These are phyloP conservation scores for Komagataella populi DNA, from an alignment of 805 yeast species.

Conservation along the genomic window DNA sequence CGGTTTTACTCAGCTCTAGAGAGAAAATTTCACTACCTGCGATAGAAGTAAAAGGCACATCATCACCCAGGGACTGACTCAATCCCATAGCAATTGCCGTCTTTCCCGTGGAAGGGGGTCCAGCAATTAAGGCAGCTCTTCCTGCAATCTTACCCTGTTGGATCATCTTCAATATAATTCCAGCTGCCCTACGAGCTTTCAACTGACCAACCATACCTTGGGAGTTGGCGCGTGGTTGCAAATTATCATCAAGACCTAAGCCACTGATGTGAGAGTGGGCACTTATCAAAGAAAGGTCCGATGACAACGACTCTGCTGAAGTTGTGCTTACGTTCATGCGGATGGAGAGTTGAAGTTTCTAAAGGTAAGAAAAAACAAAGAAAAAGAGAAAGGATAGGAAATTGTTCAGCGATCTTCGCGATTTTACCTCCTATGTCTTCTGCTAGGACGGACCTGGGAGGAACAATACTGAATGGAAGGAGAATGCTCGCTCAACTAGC, in stretches of 20 bases:
- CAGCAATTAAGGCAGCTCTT: constrained; percentile 88
- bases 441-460: neutral
- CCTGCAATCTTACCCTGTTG: constrained; percentile 94
- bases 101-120: constrained; percentile 98
- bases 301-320: neutral
- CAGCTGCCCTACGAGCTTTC: constrained; percentile 94
- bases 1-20: constrained; percentile 87
- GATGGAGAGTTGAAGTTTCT: neutral
- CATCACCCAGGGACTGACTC: constrained; percentile 54
- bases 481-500: neutral
- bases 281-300: constrained; percentile 68
- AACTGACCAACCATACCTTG: constrained; percentile 98
- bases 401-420: neutral
- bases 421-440: neutral
- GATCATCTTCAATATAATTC: constrained; percentile 84
- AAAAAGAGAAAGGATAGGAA: neutral
- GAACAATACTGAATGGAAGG: neutral
- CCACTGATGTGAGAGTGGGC: constrained; percentile 99
- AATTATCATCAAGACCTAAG: constrained; percentile 84
- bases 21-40: constrained; percentile 92
- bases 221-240: constrained; percentile 65
- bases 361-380: neutral
- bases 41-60: constrained; percentile 90
- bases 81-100: constrained; percentile 97
- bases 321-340: neutral